Percentiles rank a stretch among this genome's conserved stretches.
phyloP scores from a whole-genome alignment of 768 basidiomycete genomes.

The Megacollybia marginata region DNA sequence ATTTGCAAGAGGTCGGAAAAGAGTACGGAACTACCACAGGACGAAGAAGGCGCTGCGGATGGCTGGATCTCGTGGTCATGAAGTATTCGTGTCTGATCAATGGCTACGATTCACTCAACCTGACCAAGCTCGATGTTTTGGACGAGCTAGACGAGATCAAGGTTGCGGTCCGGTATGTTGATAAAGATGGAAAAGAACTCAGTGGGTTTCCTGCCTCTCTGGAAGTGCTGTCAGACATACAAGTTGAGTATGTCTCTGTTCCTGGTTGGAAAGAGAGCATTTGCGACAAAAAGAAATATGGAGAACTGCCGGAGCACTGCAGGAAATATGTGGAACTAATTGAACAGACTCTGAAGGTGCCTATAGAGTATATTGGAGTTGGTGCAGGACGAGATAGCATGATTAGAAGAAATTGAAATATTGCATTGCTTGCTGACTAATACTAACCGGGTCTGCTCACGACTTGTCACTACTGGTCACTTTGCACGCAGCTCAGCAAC shows the following conservation, averaged over 20 bases:
- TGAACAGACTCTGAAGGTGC: constrained; percentile 63
- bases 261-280: constrained; percentile 90
- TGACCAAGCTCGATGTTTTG: constrained; percentile 94
- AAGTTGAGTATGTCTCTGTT: constrained; percentile 83
- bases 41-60: constrained; percentile 87
- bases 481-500: neutral
- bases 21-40: constrained; percentile 95
- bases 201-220: constrained; percentile 85
- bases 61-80: constrained; percentile 96
- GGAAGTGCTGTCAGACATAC: constrained; percentile 66
- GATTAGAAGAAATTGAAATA: constrained; percentile 23
- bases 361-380: constrained; percentile 89
- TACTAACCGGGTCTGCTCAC: no score
- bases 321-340: constrained; percentile 83
- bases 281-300: constrained; percentile 50
- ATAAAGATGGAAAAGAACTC: constrained; percentile 69
- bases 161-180: constrained; percentile 71
- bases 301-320: constrained; percentile 78
- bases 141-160: constrained; percentile 84
- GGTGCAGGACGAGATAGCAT: constrained; percentile 84
- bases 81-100: constrained; percentile 91
- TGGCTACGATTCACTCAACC: constrained; percentile 88
- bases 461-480: neutral
- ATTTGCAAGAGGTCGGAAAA: constrained; percentile 88
- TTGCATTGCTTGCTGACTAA: no score